Evolutionary conservation across 345 rosid species (phyloP), one percentile per base, ranked within the genome.

Genomic region (Boechera stricta): DNA sequence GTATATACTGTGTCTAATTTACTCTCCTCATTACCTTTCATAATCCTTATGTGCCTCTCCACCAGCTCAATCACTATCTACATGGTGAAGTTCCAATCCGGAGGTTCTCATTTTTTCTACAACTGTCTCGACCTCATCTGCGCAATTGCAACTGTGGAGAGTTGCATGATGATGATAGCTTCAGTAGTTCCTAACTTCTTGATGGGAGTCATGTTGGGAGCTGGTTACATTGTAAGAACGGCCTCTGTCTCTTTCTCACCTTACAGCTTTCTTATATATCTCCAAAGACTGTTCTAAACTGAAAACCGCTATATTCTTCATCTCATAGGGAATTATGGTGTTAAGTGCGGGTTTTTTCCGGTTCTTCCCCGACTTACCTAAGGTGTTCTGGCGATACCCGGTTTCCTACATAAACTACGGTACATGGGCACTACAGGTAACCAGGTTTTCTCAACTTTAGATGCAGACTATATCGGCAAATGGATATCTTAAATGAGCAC

Each of bases 91-190:
- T 84, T 85, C 49, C 85, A 87, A 58, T 18, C 91, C 0, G 86
- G 82, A 24, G 84, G 87, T 77, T 73, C 86, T 4, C 74, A 85
- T 80, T 88, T 85, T 21, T 78, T 55, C 5, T 91, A 83, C 81
- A 87, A 83, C 84, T 83, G 86, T 56, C 87, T 87, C 72, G 85
- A 89, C 74, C 84, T 91, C 72, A 85, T 87, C 65, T 71, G 71
- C 69, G 79, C 83, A 78, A 85, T 89, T 33, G 73, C 87, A 69
- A 91, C 89, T 13, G 86, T 91, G 45, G 97, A 91, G 87, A 91
- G 97, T 77, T 82, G 90, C 78, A 91, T 91, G 97, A 91, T 89
- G 94, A 87, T 91, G 81, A 67, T 89, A 49, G 97, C 97, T 79
- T 81, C 97, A 16, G 44, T 91, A 57, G 97, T 91, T 73, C 92